phyloP scores from a whole-genome alignment of 1,284 basidiomycete genomes.

The Ustilago bromivora region DNA sequence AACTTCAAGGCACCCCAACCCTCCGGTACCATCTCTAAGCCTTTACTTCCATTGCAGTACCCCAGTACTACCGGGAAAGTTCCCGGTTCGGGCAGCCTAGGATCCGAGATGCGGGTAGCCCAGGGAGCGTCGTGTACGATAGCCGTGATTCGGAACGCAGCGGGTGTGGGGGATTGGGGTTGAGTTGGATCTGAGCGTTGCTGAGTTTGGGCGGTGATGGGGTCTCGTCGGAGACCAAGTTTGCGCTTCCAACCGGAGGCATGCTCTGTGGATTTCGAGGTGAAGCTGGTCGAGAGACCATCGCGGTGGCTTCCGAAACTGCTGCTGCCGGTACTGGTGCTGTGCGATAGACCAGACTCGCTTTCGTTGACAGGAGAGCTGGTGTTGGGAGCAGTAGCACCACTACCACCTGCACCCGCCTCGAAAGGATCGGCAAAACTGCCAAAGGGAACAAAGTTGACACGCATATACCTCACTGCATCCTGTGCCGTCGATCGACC shows the following conservation, averaged over 20 bases:
- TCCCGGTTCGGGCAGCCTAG: slow-evolving; percentile 43
- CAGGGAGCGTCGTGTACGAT: slow-evolving; percentile 48
- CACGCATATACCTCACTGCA: slow-evolving; percentile 46
- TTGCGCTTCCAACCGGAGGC: slow-evolving; percentile 45
- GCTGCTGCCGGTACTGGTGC: slow-evolving; percentile 27
- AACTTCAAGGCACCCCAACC: slow-evolving; percentile 50
- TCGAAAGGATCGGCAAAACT: slow-evolving; percentile 16
- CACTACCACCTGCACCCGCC: neutral
- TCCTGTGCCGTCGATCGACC: slow-evolving; percentile 22
- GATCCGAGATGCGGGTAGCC: slow-evolving; percentile 22
- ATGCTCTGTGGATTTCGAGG: slow-evolving; percentile 21
- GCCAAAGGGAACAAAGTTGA: slow-evolving; percentile 55
- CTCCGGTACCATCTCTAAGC: slow-evolving; percentile 52
- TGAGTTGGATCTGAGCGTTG: slow-evolving; percentile 1
- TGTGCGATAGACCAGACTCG: slow-evolving; percentile 19
- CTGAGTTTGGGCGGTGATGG: neutral
- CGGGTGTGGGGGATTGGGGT: slow-evolving; percentile 13
- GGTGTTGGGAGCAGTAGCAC: slow-evolving; percentile 2
- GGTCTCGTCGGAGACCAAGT: slow-evolving; percentile 20
- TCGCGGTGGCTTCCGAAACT: slow-evolving; percentile 18
- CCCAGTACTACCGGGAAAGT: slow-evolving; percentile 56
- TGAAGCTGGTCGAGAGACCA: neutral
- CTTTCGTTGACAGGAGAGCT: slow-evolving; percentile 15
- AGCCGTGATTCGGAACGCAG: slow-evolving; percentile 51
- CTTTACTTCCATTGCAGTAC: slow-evolving; percentile 47